A percentile compares a stretch with the other conserved stretches of the same genome.
phyloP scores from a whole-genome alignment of 306 rosid genomes.

The Acacia acuminata region DNA sequence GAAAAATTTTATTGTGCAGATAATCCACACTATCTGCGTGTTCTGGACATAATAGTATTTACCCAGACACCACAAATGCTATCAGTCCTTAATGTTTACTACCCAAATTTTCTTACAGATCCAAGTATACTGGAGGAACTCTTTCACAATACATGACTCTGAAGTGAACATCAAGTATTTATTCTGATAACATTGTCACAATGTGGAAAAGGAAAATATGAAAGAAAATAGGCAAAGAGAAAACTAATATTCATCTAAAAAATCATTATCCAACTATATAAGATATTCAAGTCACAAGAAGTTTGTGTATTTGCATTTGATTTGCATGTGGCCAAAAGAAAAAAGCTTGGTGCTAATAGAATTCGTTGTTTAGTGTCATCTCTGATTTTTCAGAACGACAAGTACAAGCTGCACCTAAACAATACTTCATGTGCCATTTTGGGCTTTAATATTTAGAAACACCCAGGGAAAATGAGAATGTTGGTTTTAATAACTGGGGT shows the following conservation, averaged over 20 bases:
- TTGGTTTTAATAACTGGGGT: not conserved
- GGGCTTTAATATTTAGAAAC: not conserved
- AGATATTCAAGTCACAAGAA: not conserved
- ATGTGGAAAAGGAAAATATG: not conserved
- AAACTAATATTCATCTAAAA: not conserved
- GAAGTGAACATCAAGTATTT: not conserved
- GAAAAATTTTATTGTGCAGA: not conserved
- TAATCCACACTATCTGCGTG: not conserved
- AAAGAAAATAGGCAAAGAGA: not conserved
- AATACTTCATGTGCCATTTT: not conserved
- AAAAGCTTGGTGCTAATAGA: not conserved
- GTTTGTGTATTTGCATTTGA: not conserved
- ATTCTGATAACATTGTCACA: not conserved
- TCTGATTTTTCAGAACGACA: not conserved
- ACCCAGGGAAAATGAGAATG: not conserved
- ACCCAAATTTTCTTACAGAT: not conserved
- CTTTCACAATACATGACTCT: not conserved
- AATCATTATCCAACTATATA: not conserved
- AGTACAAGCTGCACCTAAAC: not conserved
- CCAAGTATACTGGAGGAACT: not conserved
- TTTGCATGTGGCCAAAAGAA: conserved; percentile 10
- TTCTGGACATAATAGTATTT: not conserved
- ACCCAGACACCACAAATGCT: not conserved
- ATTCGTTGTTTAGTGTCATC: not conserved
- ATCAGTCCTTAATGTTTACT: not conserved